Evolutionary conservation across 1,284 basidiomycete genomes (phyloP), one percentile per base, ranked within the genome.

Genomic region (Ganoderma sp.): DNA sequence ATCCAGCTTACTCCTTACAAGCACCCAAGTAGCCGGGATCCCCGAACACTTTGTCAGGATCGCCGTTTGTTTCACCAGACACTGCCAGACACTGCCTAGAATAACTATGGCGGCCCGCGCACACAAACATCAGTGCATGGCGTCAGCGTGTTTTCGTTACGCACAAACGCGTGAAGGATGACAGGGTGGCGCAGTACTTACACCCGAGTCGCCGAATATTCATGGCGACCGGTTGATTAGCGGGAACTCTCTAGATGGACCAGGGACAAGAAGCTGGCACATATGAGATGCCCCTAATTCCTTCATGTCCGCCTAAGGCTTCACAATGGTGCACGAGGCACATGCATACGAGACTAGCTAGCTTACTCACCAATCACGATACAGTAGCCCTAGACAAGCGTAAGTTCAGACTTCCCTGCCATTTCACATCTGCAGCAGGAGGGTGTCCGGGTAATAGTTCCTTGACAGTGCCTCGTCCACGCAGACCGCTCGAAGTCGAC

Each of bases 31-130:
- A 32, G 9, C 63, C 50, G 68, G 25, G 57, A 62, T 70, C 63
- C 57, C 56, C n/a, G 60, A 45, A 65, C 41, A 63, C 43, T 12
- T 25, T 60, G 14, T n/a, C 58, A 39, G 58, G 58, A 60, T 60
- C 41, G 41, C 10, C 37, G 34, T n/a, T 39, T 34, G 56, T n/a
- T 58, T 58, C 19, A 10, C 34, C 19, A 5, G 34, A 58, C 5
- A 34, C 28, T 50, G 22, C 50, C 19, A n/a, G 34, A 58, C 5
- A 34, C 32, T 52, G 22, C 50, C 19, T 25, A 34, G 25, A 32
- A 59, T 22, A 10, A 39, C 7, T 39, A 9, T 39, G 15, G 28
- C 39, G 25, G 58, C n/a, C 25, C 34, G 39, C 22, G 22, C 25
- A 12, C 22, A 22, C 9, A 39, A 58, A 57, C 43, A 45, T 37